Evolutionary conservation across 2,329 filamentous ascomycete species (phyloP), one percentile per base, ranked within the genome.

Genomic region (Apiospora koreana): DNA sequence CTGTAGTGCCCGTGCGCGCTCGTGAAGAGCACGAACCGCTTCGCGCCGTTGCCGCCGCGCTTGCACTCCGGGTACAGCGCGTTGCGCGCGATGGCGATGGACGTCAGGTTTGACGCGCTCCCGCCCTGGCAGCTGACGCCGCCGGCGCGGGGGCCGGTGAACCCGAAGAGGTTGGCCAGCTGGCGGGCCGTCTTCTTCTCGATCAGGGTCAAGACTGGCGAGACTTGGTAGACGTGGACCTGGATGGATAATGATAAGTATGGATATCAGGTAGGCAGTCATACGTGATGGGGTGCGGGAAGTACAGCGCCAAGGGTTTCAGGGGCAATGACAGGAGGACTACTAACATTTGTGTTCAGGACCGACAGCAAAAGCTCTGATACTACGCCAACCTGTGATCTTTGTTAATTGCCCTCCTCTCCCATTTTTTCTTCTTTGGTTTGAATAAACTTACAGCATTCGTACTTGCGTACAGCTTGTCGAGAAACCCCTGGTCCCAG

Each of bases 401-500:
- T 28, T 38, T 3, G 25, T 66, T 12, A 66, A 12, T n/a, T 43
- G 18, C 8, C 0, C 1, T 18, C 7, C 8, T 0, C 1, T 18
- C 7, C 3, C 4, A 2, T 1, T 16, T 8, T 10, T 28, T 0
- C 4, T 31, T 18, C 64, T 16, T 14, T 16, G 42, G 35, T 10
- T 21, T 23, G 18, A 16, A 31, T 42, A 2, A 16, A 81, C 87
- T 71, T 78, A 92, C 91, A 54, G 95, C 92, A 78, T 96, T 96
- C 48, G 94, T 97, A 73, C 92, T 92, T n/a, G 93, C 90, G 81
- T 98, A 98, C 23, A 98, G 86, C 83, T 99, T 98, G 82, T 98
- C 95, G 77, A 98, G 83, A 81, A 98, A 99, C 14, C 95, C 95
- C 81, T 97, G 95, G 77, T 97, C 93, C 93, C 95, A 98, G n/a